phyloP scores from a whole-genome alignment of 1,284 basidiomycete species.

The Porogramme epimiltina region DNA sequence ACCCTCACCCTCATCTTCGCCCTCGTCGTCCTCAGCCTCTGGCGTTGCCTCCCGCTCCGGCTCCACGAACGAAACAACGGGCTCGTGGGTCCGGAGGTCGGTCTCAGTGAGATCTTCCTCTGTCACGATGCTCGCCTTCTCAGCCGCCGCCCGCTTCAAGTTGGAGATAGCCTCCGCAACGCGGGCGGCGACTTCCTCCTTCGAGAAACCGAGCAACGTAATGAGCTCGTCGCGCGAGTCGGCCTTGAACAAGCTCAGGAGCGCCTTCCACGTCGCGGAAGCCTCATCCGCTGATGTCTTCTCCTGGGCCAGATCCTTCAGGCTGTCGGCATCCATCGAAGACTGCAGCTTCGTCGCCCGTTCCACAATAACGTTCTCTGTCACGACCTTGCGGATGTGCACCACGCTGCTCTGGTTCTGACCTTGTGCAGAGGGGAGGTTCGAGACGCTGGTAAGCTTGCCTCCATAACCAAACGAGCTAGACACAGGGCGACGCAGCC shows the following conservation, averaged over 20 bases:
- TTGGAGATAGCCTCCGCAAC: slow-evolving; percentile 84
- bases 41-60: slow-evolving; percentile 49
- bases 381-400: slow-evolving; percentile 76
- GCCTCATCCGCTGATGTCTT: slow-evolving; percentile 45
- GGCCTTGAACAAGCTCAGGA: slow-evolving; percentile 87
- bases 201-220: slow-evolving; percentile 91
- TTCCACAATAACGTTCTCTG: slow-evolving; percentile 78
- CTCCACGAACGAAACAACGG: slow-evolving; percentile 80
- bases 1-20: slow-evolving; percentile 40
- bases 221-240: slow-evolving; percentile 91
- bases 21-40: slow-evolving; percentile 25
- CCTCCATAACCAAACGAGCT: slow-evolving; percentile 94
- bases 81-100: slow-evolving; percentile 54
- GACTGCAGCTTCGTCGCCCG: slow-evolving; percentile 75
- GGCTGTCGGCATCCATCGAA: slow-evolving; percentile 63
- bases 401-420: slow-evolving; percentile 80
- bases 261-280: slow-evolving; percentile 84
- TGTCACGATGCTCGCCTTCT: slow-evolving; percentile 25
- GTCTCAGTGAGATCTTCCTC: slow-evolving; percentile 43
- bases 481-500: slow-evolving; percentile 86
- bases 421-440: slow-evolving; percentile 71
- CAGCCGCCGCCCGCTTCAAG: slow-evolving; percentile 52
- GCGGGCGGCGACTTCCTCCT: slow-evolving; percentile 79
- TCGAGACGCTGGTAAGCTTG: slow-evolving; percentile 78
- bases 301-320: slow-evolving; percentile 70